Percentiles rank a stretch among this genome's conserved stretches.
phyloP scores from a whole-genome alignment of 768 basidiomycete species.

The Pleurotus djamor region DNA sequence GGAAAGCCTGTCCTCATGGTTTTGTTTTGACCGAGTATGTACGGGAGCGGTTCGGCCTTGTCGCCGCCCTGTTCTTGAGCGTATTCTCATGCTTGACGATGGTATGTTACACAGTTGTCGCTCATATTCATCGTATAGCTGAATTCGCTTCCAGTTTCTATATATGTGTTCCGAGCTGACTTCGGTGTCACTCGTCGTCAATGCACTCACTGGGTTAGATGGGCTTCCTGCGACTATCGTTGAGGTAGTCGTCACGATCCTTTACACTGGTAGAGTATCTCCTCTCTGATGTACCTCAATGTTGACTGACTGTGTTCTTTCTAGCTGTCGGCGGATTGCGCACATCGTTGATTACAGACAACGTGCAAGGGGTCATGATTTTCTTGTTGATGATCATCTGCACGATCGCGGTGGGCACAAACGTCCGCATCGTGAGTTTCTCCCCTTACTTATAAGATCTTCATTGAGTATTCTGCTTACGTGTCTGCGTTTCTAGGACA shows the following conservation, averaged over 20 bases:
- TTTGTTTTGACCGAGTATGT: slow-evolving; percentile 6
- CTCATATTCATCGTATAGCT: background rate
- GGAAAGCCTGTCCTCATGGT: slow-evolving; percentile 5
- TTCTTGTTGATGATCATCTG: slow-evolving; percentile 3
- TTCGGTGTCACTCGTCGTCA: slow-evolving; percentile 3
- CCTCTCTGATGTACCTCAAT: no score
- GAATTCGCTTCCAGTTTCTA: background rate
- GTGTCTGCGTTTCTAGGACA: background rate
- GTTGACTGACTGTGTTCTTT: no score
- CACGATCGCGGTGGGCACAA: slow-evolving; percentile 1
- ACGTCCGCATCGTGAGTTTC: background rate
- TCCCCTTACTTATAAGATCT: background rate
- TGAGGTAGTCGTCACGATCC: slow-evolving; percentile 4
- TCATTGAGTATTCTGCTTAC: no score
- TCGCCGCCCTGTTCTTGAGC: background rate
- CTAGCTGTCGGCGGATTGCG: slow-evolving; percentile 1
- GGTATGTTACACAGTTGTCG: background rate
- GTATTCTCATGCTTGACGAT: slow-evolving; percentile 6
- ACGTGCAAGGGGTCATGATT: slow-evolving; percentile 5
- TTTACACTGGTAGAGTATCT: slow-evolving; percentile 5
- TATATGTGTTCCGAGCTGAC: slow-evolving; percentile 3
- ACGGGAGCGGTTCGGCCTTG: background rate
- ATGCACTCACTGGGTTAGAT: background rate
- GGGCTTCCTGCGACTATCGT: slow-evolving; percentile 4
- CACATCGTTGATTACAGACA: slow-evolving; percentile 3